A percentile compares a stretch with the other conserved stretches of the same genome.
Conservation (phyloP, 202 grass and related monocot species). For the Hordeum pubiflorum region DNA sequence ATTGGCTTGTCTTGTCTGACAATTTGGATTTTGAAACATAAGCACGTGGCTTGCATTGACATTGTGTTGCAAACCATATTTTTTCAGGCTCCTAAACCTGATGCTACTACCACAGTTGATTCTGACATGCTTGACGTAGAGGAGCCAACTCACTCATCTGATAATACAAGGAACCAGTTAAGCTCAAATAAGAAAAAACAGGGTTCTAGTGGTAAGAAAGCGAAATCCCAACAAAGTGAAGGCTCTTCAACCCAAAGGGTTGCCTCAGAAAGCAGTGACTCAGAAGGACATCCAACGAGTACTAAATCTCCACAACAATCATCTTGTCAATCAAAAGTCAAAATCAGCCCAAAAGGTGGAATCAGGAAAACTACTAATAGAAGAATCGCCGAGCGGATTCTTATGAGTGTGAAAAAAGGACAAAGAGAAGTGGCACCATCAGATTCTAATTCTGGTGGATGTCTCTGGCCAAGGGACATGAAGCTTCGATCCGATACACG, state of each 20-base stretch:
- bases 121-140: constrained; percentile 39
- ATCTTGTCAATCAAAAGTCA: constrained; percentile 42
- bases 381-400: constrained; percentile 72
- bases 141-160: constrained; percentile 49
- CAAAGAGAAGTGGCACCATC: constrained; percentile 50
- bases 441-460: constrained; percentile 56
- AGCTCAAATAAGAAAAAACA: constrained; percentile 53
- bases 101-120: constrained; percentile 36
- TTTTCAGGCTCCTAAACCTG: constrained; percentile 49
- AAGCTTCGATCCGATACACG: constrained; percentile 63
- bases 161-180: constrained; percentile 38
- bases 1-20: not conserved
- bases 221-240: constrained; percentile 71
- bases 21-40: constrained; percentile 26
- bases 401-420: constrained; percentile 73
- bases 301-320: constrained; percentile 49
- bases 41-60: not conserved
- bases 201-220: constrained; percentile 56
- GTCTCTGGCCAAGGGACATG: constrained; percentile 53
- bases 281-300: constrained; percentile 47
- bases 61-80: constrained; percentile 31
- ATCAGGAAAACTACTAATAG: constrained; percentile 64
- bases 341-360: constrained; percentile 53
- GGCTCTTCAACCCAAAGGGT: constrained; percentile 66
- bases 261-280: constrained; percentile 83